Evolutionary conservation across 352 stramenopile genomes (phyloP).

Genomic region (Phytophthora constricta): DNA sequence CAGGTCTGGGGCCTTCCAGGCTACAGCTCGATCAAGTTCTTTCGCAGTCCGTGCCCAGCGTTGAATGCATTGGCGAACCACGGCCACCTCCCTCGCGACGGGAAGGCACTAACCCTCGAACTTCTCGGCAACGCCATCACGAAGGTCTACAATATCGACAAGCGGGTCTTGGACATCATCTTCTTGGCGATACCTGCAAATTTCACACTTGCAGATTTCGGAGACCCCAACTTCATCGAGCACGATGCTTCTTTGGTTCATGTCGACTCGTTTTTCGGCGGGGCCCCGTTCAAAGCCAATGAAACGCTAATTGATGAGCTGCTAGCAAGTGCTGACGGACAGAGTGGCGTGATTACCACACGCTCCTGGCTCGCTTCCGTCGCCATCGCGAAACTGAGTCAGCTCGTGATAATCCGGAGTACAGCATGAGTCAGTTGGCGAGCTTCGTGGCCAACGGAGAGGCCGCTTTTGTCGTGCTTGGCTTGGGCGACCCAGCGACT

Average conservation of each 20-base stretch:
- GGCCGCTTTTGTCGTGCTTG: constrained; percentile 51
- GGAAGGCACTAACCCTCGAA: constrained; percentile 35
- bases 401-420: constrained; percentile 45
- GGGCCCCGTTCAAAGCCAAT: constrained; percentile 55
- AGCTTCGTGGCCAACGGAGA: constrained; percentile 57
- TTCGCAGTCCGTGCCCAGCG: constrained; percentile 48
- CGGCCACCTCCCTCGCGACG: constrained; percentile 50
- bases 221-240: constrained; percentile 67
- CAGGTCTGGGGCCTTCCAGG: constrained; percentile 56
- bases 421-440: constrained; percentile 48
- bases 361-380: constrained; percentile 49
- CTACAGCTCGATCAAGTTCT: constrained; percentile 31
- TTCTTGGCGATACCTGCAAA: constrained; percentile 17
- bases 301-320: constrained; percentile 49
- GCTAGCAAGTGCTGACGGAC: constrained; percentile 38
- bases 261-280: constrained; percentile 55
- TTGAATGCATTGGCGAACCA: constrained; percentile 62
- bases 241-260: constrained; percentile 74
- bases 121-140: constrained; percentile 51
- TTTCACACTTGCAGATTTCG: constrained; percentile 55
- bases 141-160: constrained; percentile 58
- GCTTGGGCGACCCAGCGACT: constrained; percentile 48
- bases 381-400: constrained; percentile 48
- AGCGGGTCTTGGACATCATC: constrained; percentile 28
- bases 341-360: constrained; percentile 44